A percentile compares a stretch with the other conserved stretches of the same genome.
phyloP scores from a whole-genome alignment of 75 land plant genomes.

The Adiantum capillusveneris region DNA sequence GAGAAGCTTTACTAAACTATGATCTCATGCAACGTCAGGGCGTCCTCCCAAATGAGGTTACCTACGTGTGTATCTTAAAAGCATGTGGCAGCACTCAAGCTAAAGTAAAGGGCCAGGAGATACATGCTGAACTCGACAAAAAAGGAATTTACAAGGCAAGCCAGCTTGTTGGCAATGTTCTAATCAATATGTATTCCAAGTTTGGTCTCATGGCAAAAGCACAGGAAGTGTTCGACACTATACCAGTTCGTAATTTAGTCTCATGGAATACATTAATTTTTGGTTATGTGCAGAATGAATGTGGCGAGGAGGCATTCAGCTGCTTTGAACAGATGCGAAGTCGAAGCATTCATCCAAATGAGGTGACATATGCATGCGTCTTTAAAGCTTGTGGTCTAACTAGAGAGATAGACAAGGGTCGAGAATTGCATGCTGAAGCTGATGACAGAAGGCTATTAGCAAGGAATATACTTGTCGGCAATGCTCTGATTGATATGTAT shows the following conservation, averaged over 20 bases:
- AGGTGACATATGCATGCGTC: conserved; percentile 44
- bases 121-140: conserved; percentile 28
- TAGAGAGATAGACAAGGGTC: conserved; percentile 33
- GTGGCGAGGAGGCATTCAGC: conserved; percentile 21
- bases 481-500: conserved; percentile 59
- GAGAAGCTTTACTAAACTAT: conserved; percentile 37
- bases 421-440: conserved; percentile 37
- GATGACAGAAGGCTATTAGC: conserved; percentile 12
- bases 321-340: conserved; percentile 38
- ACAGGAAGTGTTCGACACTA: background rate
- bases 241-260: conserved; percentile 40
- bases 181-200: conserved; percentile 9
- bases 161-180: background rate
- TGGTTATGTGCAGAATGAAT: conserved; percentile 26
- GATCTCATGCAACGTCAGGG: conserved; percentile 31
- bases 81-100: conserved; percentile 35
- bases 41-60: conserved; percentile 40
- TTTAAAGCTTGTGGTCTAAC: conserved; percentile 33
- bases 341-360: conserved; percentile 29
- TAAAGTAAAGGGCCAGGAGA: conserved; percentile 25
- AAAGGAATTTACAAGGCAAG: conserved; percentile 21
- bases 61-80: conserved; percentile 41
- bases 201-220: background rate
- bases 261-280: conserved; percentile 62
- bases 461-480: conserved; percentile 33